Base-by-base conservation (phyloP, 208 protist species). In the Trypanosoma cruzi region DNA sequence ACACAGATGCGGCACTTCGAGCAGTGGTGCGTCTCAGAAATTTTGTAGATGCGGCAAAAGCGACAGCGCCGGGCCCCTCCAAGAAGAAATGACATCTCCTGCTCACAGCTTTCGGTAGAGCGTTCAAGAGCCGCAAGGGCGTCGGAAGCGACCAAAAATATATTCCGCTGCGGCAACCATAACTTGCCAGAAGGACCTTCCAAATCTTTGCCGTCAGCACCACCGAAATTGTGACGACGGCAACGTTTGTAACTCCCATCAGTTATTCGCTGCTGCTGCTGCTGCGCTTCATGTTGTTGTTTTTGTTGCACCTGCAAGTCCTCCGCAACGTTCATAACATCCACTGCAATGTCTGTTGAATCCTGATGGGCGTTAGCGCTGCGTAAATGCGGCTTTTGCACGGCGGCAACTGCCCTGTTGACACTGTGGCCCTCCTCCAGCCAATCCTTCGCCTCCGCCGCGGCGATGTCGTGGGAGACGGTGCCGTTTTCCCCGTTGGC, bases 21-120 rank as follows among this genome's bases (percentile, higher is more conserved):
- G 77, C 94, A 98, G 80, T 97, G 94, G 20, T 91, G 85, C 28
- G 83, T 91, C 36, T 89, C 79, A 18, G 81, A 57, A 54, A 92
- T 65, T 77, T 88, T 83, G 73, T 93, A 95, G 32, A 88, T 73
- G 18, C 55, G 63, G 72, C 89, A 93, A 66, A 84, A 80, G 14
- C 64, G 78, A 73, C 89, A 95, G 62, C 56, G 79, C 53, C 70
- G 64, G 5, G 73, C 76, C 20, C 81, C 77, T 16, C 66, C 71
- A 8, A 95, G 71, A 2, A 95, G 71, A 49, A 88, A 77, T 31
- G 52, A 29, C 75, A 95, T 81, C 72, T 92, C 77, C 58, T 84
- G 60, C 48, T 67, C 42, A 48, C 66, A 64, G 49, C 42, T 64
- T 22, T 75, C 69, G 4, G 40, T 18, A 18, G 69, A 62, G n/a